Conservation (phyloP, 2,329 filamentous ascomycete genomes). For the Ophiostoma sp. region DNA sequence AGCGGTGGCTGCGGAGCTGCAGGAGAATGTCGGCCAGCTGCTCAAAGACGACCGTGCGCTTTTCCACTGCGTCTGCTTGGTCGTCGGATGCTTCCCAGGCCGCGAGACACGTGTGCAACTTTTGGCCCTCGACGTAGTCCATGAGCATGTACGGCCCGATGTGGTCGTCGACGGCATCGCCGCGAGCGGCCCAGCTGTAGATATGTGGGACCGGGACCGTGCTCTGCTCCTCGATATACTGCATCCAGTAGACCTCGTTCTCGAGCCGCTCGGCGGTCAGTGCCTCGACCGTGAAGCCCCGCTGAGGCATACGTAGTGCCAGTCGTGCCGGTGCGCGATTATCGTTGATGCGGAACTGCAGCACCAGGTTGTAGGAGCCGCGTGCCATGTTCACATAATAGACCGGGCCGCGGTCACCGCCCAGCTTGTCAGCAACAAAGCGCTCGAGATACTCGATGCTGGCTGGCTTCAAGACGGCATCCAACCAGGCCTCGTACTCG, state of each 20-base stretch:
- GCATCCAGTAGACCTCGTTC: slow-evolving; percentile 23
- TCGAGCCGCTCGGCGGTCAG: slow-evolving; percentile 12
- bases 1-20: slow-evolving; percentile 1
- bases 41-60: background rate
- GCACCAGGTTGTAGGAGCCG: background rate
- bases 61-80: background rate
- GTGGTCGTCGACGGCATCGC: background rate
- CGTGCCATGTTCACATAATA: background rate
- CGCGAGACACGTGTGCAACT: background rate
- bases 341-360: background rate
- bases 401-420: background rate
- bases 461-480: background rate
- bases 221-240: slow-evolving; percentile 18
- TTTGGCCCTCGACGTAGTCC: slow-evolving; percentile 21
- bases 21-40: slow-evolving; percentile 15
- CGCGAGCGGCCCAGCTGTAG: background rate
- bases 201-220: slow-evolving; percentile 6
- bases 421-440: background rate
- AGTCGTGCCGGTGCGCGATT: background rate
- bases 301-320: background rate
- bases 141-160: slow-evolving; percentile 21
- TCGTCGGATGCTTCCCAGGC: slow-evolving; percentile 9
- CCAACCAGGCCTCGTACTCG: background rate
- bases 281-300: background rate
- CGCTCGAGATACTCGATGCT: background rate